Conservation (phyloP, 208 protist genomes). For the Novymonas esmeraldas region DNA sequence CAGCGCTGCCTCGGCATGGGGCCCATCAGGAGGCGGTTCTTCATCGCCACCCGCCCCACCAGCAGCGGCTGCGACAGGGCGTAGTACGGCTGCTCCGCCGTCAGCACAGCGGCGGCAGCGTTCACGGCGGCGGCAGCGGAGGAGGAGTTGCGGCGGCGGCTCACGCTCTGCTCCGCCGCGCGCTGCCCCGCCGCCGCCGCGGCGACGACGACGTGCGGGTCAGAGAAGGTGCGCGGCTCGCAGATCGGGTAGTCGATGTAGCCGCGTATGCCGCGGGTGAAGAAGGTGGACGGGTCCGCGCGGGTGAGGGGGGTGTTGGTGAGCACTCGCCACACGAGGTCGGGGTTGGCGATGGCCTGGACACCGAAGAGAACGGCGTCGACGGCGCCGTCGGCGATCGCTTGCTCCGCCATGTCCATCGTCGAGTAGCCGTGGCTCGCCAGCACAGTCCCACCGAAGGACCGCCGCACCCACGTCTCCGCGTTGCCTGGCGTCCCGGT, state of each 20-base stretch:
- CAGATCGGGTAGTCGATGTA: slow-evolving; percentile 53
- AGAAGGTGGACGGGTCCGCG: slow-evolving; percentile 17
- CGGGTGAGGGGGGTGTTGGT: slow-evolving; percentile 16
- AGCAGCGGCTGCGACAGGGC: slow-evolving; percentile 24
- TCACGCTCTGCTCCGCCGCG: too few relatives aligned
- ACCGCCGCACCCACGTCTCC: slow-evolving; percentile 20
- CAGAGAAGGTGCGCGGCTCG: slow-evolving; percentile 18
- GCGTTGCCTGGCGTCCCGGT: not conserved
- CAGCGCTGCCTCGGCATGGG: slow-evolving; percentile 56
- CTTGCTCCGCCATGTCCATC: slow-evolving; percentile 41
- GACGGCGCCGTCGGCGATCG: slow-evolving; percentile 51
- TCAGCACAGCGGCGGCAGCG: not conserved
- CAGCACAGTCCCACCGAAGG: slow-evolving; percentile 21
- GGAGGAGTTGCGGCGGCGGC: too few relatives aligned
- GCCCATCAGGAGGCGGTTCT: slow-evolving; percentile 59
- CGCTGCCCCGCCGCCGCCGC: too few relatives aligned
- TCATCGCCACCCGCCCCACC: slow-evolving; percentile 27
- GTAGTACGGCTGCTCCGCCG: not conserved
- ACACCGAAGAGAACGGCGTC: slow-evolving; percentile 56
- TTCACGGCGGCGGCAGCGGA: not conserved
- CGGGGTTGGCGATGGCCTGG: slow-evolving; percentile 22
- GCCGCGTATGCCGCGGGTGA: slow-evolving; percentile 26
- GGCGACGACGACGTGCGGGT: not conserved
- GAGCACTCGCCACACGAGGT: slow-evolving; percentile 21
- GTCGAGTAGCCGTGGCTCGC: slow-evolving; percentile 26